Evolutionary conservation across 164 flowering plant genomes (phyloP), one percentile per base, ranked within the genome.

Genomic region (Saururus chinensis): DNA sequence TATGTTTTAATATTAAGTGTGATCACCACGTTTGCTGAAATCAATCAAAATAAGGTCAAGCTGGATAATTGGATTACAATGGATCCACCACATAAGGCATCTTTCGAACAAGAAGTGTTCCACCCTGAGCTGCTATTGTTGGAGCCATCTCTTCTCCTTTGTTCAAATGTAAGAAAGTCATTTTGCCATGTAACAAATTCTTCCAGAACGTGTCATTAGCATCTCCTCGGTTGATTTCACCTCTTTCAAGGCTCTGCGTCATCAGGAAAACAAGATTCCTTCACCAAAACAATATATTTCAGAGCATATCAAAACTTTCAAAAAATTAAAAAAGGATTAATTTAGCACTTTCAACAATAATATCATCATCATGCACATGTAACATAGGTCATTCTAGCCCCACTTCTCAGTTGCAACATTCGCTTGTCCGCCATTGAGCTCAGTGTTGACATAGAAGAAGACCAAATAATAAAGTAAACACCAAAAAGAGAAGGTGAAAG

Each of bases 81-180:
- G 92, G 79, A 75, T 86, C 80, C 53, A 79, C 74, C 57, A 57
- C 53, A n/a, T n/a, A n/a, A 48, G 98, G 93, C 63, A 92, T 51
- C 76, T 82, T 87, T 61, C 98, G 82, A 24, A 92, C 96, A 73
- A 92, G 95, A 73, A 92, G 93, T 62, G 93, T 86, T 55, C 89
- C 87, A 7, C 79, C 86, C 59, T 77, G 63, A 26, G 25, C 67
- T 53, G 79, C 88, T 30, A 84, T 75, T 10, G 85, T 76, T 10
- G 95, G 96, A 16, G 82, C 77, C 98, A 92, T 89, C 68, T 86
- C 93, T 59, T 66, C 81, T 68, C 95, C 95, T 75, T 83, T 87
- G 66, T 71, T 79, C 87, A 82, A 79, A 71, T 86, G 91, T 72
- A 84, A 66, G 70, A 71, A 87, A 19, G 98, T 89, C 79, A 92